Percentiles rank a stretch among this genome's conserved stretches.
Conservation (phyloP, 208 protist genomes). For the Zelonia costaricensis region DNA sequence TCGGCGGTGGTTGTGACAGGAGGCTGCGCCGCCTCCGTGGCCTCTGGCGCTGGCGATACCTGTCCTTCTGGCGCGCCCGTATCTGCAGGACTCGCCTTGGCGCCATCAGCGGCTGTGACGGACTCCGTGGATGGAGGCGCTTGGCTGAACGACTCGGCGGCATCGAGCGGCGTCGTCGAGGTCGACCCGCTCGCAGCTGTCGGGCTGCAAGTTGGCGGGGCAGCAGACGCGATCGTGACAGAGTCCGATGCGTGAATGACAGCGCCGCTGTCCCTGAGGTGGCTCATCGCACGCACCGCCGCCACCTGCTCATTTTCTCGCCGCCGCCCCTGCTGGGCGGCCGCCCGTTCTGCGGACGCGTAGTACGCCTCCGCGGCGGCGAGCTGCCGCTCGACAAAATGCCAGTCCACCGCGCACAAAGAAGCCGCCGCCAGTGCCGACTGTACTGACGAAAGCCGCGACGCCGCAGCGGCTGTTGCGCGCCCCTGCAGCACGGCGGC, state of each 20-base stretch:
- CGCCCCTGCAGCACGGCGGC: background rate
- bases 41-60: no score
- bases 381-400: conserved; percentile 67
- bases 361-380: conserved; percentile 55
- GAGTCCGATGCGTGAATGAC: conserved; percentile 49
- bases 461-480: no score
- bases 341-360: conserved; percentile 35
- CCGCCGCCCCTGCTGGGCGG: conserved; percentile 27
- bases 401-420: conserved; percentile 58
- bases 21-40: no score
- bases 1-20: conserved; percentile 28
- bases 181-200: no score
- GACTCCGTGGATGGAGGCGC: no score
- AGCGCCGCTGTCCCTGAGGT: conserved; percentile 55
- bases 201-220: no score
- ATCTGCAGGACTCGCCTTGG: no score
- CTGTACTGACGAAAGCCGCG: conserved; percentile 24
- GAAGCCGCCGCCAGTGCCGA: conserved; percentile 26
- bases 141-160: no score
- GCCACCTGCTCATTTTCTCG: conserved; percentile 47
- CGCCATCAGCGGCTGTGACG: no score
- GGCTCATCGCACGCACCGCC: conserved; percentile 40
- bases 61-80: background rate
- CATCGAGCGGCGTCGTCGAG: no score
- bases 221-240: conserved; percentile 35